Evolutionary conservation across 1,284 basidiomycete genomes (phyloP), one percentile per base, ranked within the genome.

Genomic region (Agroathelia rolfsii): DNA sequence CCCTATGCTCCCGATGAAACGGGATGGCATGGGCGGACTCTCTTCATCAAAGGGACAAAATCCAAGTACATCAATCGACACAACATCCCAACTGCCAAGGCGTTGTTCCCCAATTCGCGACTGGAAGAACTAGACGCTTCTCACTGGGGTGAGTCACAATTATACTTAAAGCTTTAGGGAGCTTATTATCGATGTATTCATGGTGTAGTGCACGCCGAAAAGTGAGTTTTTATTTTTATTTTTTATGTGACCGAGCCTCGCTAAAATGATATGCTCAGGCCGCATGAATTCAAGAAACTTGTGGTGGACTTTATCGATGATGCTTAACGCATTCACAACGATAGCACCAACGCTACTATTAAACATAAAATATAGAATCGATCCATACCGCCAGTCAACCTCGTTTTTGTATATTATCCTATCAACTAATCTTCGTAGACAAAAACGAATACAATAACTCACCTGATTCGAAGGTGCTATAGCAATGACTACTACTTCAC

Each of bases 41-140:
- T 93, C 7, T 83, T 88, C 41, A 66, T 92, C 42, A 90, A 88
- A 49, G 88, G 89, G 2, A 57, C 59, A 16, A 76, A 73, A 58
- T 87, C 80, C 72, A 80, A 76, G 35, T 88, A 79, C 49, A 75
- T 90, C 43, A 87, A 86, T 45, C 54, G 65, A 9, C 61, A 67
- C 37, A 84, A 82, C 40, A 56, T 75, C 5, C 66, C 69, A 1
- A 41, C 71, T 2, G 66, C 74, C 28, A 53, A 70, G 38, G 50
- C 63, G 23, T 83, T 81, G 50, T 90, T 92, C 54, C 84, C 85
- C 0, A 59, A 66, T 27, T 66, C 70, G 55, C 47, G 51, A 13
- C 41, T 83, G 0, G 61, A 71, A 44, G 60, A 52, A 14, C 50
- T 84, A 12, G 68, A 79, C 38, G 55, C 80, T 0, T 66, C 70